Percentiles rank a stretch among this genome's conserved stretches.
Conservation (phyloP, 192 early-diverging fungal species). For the Obelidium mucronatum region DNA sequence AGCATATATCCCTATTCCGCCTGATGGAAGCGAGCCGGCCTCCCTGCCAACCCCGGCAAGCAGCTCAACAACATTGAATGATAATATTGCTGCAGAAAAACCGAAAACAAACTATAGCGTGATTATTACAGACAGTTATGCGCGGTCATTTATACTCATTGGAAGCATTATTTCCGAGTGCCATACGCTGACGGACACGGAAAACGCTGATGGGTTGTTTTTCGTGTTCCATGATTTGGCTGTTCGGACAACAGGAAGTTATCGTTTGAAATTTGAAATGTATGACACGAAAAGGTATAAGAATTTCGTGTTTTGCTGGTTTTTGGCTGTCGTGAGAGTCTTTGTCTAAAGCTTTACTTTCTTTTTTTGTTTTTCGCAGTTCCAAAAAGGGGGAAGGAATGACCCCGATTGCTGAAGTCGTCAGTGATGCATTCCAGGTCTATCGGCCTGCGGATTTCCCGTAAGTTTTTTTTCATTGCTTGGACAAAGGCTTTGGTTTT, state of each 20-base stretch:
- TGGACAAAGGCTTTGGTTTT: neutral
- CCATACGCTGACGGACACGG: conserved; percentile 34
- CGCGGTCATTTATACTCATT: conserved; percentile 21
- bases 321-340: neutral
- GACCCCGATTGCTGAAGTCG: neutral
- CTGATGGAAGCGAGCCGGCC: neutral
- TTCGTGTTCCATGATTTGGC: conserved; percentile 59
- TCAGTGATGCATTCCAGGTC: neutral
- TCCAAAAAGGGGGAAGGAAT: neutral
- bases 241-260: conserved; percentile 50
- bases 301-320: neutral
- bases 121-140: conserved; percentile 6
- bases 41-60: neutral
- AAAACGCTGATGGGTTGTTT: conserved; percentile 45
- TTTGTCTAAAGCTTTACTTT: neutral
- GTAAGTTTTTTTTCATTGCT: neutral
- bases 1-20: neutral
- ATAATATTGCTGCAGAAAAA: neutral
- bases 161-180: conserved; percentile 35
- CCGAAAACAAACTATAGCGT: conserved; percentile 12
- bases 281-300: conserved; percentile 11
- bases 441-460: conserved; percentile 8
- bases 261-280: conserved; percentile 47
- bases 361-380: neutral
- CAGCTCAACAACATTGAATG: neutral